Evolutionary conservation across 768 basidiomycete genomes (phyloP).

Genomic region (Clathrus columnatus): DNA sequence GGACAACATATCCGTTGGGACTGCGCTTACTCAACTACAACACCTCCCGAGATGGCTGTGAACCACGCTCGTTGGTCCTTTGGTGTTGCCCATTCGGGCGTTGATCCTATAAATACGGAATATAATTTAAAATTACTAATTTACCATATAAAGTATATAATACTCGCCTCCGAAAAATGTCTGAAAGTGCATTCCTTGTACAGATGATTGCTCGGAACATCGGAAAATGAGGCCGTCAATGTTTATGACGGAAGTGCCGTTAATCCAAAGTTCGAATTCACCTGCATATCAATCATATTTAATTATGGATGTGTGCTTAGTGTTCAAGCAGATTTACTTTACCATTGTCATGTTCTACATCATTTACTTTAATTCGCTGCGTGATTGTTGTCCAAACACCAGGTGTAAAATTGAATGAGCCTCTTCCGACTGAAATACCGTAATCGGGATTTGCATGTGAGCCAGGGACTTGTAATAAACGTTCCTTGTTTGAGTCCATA

Average conservation of each 20-base stretch:
- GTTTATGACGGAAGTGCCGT: constrained; percentile 56
- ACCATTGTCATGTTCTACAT: constrained; percentile 59
- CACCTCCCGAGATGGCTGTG: constrained; percentile 60
- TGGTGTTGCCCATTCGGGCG: constrained; percentile 45
- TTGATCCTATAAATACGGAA: constrained; percentile 29
- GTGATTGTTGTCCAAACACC: constrained; percentile 63
- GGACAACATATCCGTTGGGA: too few species aligned
- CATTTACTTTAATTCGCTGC: constrained; percentile 69
- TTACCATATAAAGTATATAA: neutral
- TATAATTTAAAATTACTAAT: neutral
- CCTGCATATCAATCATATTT: constrained; percentile 11
- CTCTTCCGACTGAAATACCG: constrained; percentile 62
- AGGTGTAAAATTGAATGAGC: constrained; percentile 51
- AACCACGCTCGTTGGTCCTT: constrained; percentile 56
- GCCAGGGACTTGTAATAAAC: constrained; percentile 31
- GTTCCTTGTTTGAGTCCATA: constrained; percentile 24
- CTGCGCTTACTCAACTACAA: constrained; percentile 29
- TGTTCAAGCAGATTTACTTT: neutral
- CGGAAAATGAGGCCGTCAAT: constrained; percentile 48
- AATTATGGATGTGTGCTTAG: neutral
- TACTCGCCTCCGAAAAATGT: constrained; percentile 65
- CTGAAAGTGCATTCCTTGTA: constrained; percentile 64
- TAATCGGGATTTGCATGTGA: constrained; percentile 55
- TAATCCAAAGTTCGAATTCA: constrained; percentile 56
- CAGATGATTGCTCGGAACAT: constrained; percentile 36